Conservation (phyloP, 352 stramenopile species). For the Pythium sukuiense region DNA sequence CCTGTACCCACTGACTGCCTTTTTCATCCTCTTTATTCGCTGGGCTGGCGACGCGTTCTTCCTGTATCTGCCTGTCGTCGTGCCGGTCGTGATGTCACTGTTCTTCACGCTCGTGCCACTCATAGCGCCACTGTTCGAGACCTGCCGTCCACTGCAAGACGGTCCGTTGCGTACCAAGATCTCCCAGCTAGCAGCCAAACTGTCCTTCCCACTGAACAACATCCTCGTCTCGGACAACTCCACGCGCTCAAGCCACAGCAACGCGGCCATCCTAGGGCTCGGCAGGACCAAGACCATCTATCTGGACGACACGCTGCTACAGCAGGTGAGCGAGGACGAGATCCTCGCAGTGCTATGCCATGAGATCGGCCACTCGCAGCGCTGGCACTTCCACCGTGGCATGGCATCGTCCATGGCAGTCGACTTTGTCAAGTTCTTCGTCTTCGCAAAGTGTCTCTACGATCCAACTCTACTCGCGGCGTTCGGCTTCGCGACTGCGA, state of each 20-base stretch:
- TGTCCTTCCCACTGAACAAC: conserved; percentile 95
- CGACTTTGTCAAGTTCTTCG: conserved; percentile 42
- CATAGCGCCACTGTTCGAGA: conserved; percentile 98
- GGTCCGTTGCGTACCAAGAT: conserved; percentile 90
- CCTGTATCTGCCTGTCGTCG: conserved; percentile 88
- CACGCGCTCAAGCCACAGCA: conserved; percentile 91
- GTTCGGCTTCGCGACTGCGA: conserved; percentile 59
- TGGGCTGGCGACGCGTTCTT: conserved; percentile 71
- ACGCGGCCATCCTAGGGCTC: conserved; percentile 88
- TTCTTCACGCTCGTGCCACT: conserved; percentile 24
- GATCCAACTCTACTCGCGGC: conserved; percentile 12
- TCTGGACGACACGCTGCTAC: conserved; percentile 96
- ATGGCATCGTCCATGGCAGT: conserved; percentile 48
- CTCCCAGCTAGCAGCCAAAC: conserved; percentile 83
- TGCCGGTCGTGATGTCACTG: neutral
- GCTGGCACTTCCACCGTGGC: conserved; percentile 75
- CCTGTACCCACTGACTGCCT: conserved; percentile 49
- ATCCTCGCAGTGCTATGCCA: conserved; percentile 96
- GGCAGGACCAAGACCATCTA: conserved; percentile 97
- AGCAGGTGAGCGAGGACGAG: conserved; percentile 90
- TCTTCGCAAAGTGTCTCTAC: conserved; percentile 76
- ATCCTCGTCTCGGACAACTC: conserved; percentile 97
- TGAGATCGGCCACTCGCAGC: conserved; percentile 96
- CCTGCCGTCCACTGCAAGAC: conserved; percentile 81
- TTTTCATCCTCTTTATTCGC: conserved; percentile 65